phyloP scores from a whole-genome alignment of 345 rosid species.

The Toxicodendron radicans region DNA sequence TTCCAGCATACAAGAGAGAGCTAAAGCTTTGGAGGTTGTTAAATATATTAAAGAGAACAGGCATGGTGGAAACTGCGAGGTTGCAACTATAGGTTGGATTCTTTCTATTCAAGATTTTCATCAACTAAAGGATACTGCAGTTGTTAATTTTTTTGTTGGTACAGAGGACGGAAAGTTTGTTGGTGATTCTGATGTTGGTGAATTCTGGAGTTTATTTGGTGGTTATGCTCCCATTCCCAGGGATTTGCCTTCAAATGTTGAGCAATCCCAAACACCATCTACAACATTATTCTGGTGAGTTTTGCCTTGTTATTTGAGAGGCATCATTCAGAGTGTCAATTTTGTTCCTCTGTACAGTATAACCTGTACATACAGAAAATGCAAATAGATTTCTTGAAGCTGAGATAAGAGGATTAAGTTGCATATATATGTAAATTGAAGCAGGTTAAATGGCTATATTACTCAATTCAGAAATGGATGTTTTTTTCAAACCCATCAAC shows the following conservation, averaged over 20 bases:
- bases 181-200: slow-evolving; percentile 84
- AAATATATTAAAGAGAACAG: slow-evolving; percentile 66
- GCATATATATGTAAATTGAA: background rate
- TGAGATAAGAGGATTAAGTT: background rate
- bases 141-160: slow-evolving; percentile 26
- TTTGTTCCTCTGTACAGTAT: background rate
- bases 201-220: slow-evolving; percentile 92
- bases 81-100: slow-evolving; percentile 70
- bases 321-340: background rate
- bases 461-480: background rate
- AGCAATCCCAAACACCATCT: slow-evolving; percentile 35
- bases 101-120: slow-evolving; percentile 13
- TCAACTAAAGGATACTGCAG: slow-evolving; percentile 5
- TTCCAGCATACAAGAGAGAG: slow-evolving; percentile 82
- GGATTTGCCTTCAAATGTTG: slow-evolving; percentile 41
- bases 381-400: background rate
- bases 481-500: background rate
- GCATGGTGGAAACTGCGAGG: slow-evolving; percentile 77
- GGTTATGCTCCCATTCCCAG: slow-evolving; percentile 82
- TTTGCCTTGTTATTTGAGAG: slow-evolving; percentile 8
- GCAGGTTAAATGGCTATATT: background rate
- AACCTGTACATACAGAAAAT: slow-evolving; percentile 3
- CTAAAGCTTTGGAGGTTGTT: slow-evolving; percentile 87
- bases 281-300: slow-evolving; percentile 61
- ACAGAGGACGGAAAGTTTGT: slow-evolving; percentile 90